Conservation (phyloP, 805 yeast species). For the Candida hungchunana region DNA sequence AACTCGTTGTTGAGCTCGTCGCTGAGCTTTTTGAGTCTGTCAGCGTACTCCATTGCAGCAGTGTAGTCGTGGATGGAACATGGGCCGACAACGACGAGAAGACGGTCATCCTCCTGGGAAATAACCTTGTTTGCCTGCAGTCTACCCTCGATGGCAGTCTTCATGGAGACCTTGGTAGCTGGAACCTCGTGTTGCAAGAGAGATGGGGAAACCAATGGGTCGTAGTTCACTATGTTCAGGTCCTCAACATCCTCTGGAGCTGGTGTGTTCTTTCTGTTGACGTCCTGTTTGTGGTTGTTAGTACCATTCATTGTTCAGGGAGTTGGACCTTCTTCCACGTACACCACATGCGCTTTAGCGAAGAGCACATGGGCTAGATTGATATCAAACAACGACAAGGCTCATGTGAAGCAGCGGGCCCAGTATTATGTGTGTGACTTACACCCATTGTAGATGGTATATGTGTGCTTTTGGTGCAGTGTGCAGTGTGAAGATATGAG, state of each 20-base stretch:
- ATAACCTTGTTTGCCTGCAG: conserved; percentile 72
- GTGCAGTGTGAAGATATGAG: no score
- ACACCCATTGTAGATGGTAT: no score
- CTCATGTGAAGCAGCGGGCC: no score
- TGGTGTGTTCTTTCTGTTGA: conserved; percentile 13
- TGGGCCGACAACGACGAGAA: conserved; percentile 89
- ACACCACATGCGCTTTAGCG: no score
- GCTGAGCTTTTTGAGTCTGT: conserved; percentile 57
- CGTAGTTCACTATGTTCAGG: conserved; percentile 81
- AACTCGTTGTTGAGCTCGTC: conserved; percentile 73
- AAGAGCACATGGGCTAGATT: no score
- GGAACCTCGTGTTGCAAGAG: conserved; percentile 83
- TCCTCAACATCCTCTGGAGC: conserved; percentile 48
- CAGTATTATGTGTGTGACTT: no score
- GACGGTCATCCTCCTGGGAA: conserved; percentile 73
- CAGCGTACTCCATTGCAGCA: conserved; percentile 86
- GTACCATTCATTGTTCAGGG: no score
- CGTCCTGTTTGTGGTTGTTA: conserved; percentile 1
- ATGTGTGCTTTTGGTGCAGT: no score
- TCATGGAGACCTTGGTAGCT: conserved; percentile 47
- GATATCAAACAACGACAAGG: no score
- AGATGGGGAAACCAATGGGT: conserved; percentile 92
- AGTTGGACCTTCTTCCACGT: no score
- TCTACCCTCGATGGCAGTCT: conserved; percentile 74
- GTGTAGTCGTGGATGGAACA: conserved; percentile 93